phyloP scores from a whole-genome alignment of 169 alveolate genomes.

The Cryptosporidium tyzzeri region DNA sequence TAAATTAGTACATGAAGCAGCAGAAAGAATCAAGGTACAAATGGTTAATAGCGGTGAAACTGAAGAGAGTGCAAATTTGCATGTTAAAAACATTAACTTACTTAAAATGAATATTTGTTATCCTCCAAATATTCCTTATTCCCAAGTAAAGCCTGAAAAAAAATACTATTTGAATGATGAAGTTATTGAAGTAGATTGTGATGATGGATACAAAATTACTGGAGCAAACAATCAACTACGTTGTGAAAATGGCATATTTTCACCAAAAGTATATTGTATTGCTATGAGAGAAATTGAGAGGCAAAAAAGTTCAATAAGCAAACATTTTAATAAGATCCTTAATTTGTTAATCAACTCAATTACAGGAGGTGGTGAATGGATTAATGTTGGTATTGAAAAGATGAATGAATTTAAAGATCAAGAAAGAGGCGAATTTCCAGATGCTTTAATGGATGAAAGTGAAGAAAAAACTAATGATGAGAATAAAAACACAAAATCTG shows the following conservation, averaged over 20 bases:
- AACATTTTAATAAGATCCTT: conserved; percentile 52
- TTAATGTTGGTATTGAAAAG: conserved; percentile 36
- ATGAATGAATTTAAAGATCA: background rate
- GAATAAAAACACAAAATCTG: background rate
- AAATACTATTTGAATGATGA: conserved; percentile 50
- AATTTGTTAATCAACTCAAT: conserved; percentile 44
- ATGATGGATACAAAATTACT: conserved; percentile 51
- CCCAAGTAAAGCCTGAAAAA: conserved; percentile 41
- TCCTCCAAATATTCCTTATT: conserved; percentile 70
- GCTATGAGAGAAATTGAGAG: conserved; percentile 58
- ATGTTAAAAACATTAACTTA: conserved; percentile 34
- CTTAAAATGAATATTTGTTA: conserved; percentile 57
- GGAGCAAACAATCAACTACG: conserved; percentile 46
- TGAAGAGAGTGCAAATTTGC: conserved; percentile 44
- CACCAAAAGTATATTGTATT: conserved; percentile 63
- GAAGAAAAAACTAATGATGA: background rate
- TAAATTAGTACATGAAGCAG: conserved; percentile 58
- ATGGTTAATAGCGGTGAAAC: conserved; percentile 57
- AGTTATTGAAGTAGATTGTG: conserved; percentile 32
- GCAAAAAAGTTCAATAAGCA: conserved; percentile 35
- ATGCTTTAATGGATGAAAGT: background rate
- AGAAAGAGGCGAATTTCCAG: background rate
- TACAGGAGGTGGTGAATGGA: conserved; percentile 57
- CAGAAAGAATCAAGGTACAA: conserved; percentile 41
- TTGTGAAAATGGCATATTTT: conserved; percentile 61